Percentiles rank a stretch among this genome's conserved stretches.
Evolutionary conservation across 495 filamentous ascomycete species (phyloP).

Genomic region (Viridothelium virens): DNA sequence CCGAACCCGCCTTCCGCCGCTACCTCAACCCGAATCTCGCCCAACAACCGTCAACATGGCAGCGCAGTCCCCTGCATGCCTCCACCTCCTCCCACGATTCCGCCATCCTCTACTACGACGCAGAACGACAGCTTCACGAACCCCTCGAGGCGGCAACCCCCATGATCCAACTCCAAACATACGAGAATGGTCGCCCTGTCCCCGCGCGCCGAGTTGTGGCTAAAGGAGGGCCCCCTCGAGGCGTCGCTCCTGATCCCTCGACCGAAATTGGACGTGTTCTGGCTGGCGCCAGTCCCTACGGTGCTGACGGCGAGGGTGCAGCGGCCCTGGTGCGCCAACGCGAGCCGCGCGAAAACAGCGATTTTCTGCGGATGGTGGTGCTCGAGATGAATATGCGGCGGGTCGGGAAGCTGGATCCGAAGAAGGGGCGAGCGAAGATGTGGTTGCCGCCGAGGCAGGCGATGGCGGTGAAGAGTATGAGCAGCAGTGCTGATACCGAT

Average conservation of each 20-base stretch:
- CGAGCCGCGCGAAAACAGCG: conserved; percentile 84
- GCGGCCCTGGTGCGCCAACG: conserved; percentile 59
- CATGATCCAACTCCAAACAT: conserved; percentile 38
- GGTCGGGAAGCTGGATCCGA: conserved; percentile 79
- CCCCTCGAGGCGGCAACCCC: conserved; percentile 18
- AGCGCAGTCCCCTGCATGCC: too few species aligned
- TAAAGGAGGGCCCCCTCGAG: background rate
- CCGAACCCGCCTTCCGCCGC: conserved; percentile 77
- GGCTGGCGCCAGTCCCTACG: background rate
- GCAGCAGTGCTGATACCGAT: background rate
- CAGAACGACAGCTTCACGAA: background rate
- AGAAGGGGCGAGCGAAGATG: conserved; percentile 71
- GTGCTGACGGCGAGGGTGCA: conserved; percentile 7
- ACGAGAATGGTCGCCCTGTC: conserved; percentile 24
- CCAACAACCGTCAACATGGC: background rate
- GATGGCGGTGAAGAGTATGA: conserved; percentile 12
- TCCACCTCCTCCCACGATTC: conserved; percentile 46
- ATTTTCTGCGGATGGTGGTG: conserved; percentile 90
- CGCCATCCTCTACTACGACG: conserved; percentile 14
- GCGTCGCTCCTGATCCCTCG: conserved; percentile 18
- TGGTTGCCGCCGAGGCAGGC: conserved; percentile 76
- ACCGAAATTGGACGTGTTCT: conserved; percentile 31
- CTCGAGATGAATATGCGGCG: conserved; percentile 97
- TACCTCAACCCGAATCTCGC: conserved; percentile 73
- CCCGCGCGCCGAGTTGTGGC: conserved; percentile 10